phyloP scores from a whole-genome alignment of 2,329 filamentous ascomycete species.

The Fusarium austroafricanum region DNA sequence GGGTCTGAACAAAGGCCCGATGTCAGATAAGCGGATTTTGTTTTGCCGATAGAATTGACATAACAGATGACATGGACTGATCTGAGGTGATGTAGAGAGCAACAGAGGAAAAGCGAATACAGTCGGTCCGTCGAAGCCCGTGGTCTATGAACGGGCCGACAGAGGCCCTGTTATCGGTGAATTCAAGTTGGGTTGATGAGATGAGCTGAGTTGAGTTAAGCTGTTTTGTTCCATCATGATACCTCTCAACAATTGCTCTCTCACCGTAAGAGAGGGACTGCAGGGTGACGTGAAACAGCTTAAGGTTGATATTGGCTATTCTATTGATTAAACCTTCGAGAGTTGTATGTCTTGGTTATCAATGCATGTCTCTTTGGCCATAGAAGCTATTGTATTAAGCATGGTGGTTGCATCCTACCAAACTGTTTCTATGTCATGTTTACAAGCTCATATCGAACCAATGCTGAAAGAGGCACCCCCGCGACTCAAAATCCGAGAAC shows the following conservation, averaged over 20 bases:
- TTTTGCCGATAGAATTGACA: constrained; percentile 38
- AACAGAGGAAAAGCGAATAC: constrained; percentile 26
- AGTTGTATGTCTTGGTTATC: neutral
- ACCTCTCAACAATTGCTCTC: constrained; percentile 34
- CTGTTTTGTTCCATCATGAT: constrained; percentile 14
- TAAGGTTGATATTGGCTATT: neutral
- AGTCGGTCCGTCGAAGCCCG: constrained; percentile 44
- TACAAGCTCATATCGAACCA: constrained; percentile 19
- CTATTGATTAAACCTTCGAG: neutral
- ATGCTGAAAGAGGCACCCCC: constrained; percentile 17
- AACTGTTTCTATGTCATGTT: constrained; percentile 4
- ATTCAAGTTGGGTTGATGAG: neutral
- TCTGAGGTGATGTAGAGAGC: constrained; percentile 10
- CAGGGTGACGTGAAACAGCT: constrained; percentile 18
- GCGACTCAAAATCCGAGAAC: constrained; percentile 24
- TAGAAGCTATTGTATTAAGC: too few species aligned
- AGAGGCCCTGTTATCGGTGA: constrained; percentile 33
- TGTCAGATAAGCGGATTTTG: constrained; percentile 37
- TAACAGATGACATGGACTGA: constrained; percentile 30
- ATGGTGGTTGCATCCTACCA: neutral
- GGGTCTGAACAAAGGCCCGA: constrained; percentile 18
- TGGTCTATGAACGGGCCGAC: constrained; percentile 42
- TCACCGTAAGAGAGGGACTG: constrained; percentile 19
- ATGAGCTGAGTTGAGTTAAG: neutral
- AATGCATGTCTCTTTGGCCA: too few species aligned